Evolutionary conservation across 2,329 filamentous ascomycete species (phyloP), one percentile per base, ranked within the genome.

Genomic region (Pseudocercospora macadamiae): DNA sequence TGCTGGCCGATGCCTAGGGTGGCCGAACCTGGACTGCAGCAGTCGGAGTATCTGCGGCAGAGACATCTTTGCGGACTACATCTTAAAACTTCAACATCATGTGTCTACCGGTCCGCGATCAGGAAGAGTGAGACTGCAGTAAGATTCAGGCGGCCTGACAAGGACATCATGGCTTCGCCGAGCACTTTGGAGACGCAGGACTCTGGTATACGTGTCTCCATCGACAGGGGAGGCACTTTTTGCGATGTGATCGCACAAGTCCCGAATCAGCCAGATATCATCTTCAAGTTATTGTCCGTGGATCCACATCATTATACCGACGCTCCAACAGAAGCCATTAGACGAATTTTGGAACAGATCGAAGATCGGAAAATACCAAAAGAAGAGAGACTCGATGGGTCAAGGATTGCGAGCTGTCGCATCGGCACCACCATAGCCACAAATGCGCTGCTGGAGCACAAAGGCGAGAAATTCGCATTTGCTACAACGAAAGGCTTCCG

Each of bases 391-490:
- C 57, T 62, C 10, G 60, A 54, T n/a, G 55, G 58, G 10, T 55
- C 56, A 4, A 30, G 25, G n/a, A 49, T 48, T 77, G 7, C 56
- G 23, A 59, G 54, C 28, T 44, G 64, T 21, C 51, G 61, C 7
- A 59, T 65, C 54, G 61, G 56, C 18, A 96, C 92, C 2, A 96
- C 92, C 0, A 91, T 96, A n/a, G 92, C 92, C 8, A 96, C 92
- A 0, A 96, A 96, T 73, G 92, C 92, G 0, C 77, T 96, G 51
- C 81, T 96, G 1, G 92, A 96, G 75, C 82, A 91, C 58, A 96
- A 96, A 75, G 92, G 92, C 48, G 91, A 96, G 77, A 86, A 84
- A 66, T 91, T 93, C 70, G 91, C 89, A 10, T 82, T 96, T 72
- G 84, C 96, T 1, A 89, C 93, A 14, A 96, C 90, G 1, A 87